A percentile compares a stretch with the other conserved stretches of the same genome.
Conservation (phyloP, 805 yeast species). For the Pichia kluyveri region DNA sequence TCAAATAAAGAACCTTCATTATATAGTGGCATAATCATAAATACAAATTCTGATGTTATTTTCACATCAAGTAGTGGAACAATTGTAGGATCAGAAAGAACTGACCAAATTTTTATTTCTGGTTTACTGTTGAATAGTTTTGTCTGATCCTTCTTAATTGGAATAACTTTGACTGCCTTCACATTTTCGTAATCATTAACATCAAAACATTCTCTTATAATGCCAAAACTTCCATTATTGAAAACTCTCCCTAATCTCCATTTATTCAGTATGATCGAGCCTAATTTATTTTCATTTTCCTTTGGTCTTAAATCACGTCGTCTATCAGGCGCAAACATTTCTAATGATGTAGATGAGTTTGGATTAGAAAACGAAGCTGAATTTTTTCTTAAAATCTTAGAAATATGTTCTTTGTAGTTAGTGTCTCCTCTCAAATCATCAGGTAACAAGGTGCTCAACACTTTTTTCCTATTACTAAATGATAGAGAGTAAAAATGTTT, state of each 20-base stretch:
- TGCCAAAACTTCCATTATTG: conserved; percentile 89
- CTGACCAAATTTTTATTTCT: conserved; percentile 72
- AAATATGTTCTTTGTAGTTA: conserved; percentile 24
- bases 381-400: conserved; percentile 22
- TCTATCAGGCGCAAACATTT: conserved; percentile 11
- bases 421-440: conserved; percentile 17
- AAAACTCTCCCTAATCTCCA: conserved; percentile 59
- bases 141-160: conserved; percentile 31
- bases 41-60: conserved; percentile 50
- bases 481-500: conserved; percentile 41
- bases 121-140: conserved; percentile 50
- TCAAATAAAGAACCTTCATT: conserved; percentile 79
- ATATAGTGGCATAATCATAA: conserved; percentile 61
- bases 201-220: conserved; percentile 38
- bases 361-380: conserved; percentile 12
- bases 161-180: conserved; percentile 25
- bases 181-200: conserved; percentile 10
- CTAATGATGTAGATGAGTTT: conserved; percentile 14
- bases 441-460: conserved; percentile 23
- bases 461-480: conserved; percentile 40
- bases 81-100: conserved; percentile 54
- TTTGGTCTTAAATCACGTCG: neutral
- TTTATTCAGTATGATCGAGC: conserved; percentile 49
- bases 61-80: conserved; percentile 53
- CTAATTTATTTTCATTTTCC: conserved; percentile 44